phyloP scores from a whole-genome alignment of 164 flowering plant genomes.

The Kalanchoe fedtschenkoi region DNA sequence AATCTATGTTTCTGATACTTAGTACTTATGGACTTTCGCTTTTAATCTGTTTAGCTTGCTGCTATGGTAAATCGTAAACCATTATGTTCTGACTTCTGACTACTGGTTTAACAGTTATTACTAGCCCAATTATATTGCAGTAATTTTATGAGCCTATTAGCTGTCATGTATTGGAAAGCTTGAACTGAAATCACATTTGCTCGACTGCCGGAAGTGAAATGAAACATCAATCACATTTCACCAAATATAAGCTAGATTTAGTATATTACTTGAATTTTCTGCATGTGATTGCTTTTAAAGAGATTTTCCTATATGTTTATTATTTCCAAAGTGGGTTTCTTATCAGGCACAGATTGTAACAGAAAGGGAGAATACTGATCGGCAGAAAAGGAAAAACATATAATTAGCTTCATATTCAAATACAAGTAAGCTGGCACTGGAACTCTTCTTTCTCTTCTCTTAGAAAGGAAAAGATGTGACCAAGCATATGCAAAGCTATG shows the following conservation, averaged over 20 bases:
- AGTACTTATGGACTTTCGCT: not conserved
- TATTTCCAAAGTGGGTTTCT: slow-evolving; percentile 15
- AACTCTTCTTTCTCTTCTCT: slow-evolving; percentile 9
- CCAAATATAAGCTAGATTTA: not conserved
- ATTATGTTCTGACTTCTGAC: not conserved
- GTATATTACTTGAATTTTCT: not conserved
- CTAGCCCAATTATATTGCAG: not conserved
- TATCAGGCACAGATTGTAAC: slow-evolving; percentile 14
- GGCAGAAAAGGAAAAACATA: slow-evolving; percentile 8
- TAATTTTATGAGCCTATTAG: not conserved
- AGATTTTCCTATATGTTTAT: slow-evolving; percentile 8
- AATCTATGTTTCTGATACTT: not conserved
- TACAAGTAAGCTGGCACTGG: slow-evolving; percentile 8
- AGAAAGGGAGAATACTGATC: slow-evolving; percentile 11
- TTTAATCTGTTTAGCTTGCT: not conserved
- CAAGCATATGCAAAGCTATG: slow-evolving; percentile 7
- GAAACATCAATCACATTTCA: not conserved
- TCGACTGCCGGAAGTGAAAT: too few relatives aligned
- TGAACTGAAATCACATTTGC: not conserved
- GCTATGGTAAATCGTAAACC: not conserved
- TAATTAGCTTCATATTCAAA: slow-evolving; percentile 11
- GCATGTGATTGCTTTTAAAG: not conserved
- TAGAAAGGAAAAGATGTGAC: slow-evolving; percentile 11
- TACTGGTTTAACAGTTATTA: not conserved
- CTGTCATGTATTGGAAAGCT: not conserved